Percentiles rank a stretch among this genome's conserved stretches.
These are phyloP conservation scores for Cyclotella choctawhatcheeana DNA, from an alignment of 108 stramenopile genomes.

Conservation along the genomic window DNA sequence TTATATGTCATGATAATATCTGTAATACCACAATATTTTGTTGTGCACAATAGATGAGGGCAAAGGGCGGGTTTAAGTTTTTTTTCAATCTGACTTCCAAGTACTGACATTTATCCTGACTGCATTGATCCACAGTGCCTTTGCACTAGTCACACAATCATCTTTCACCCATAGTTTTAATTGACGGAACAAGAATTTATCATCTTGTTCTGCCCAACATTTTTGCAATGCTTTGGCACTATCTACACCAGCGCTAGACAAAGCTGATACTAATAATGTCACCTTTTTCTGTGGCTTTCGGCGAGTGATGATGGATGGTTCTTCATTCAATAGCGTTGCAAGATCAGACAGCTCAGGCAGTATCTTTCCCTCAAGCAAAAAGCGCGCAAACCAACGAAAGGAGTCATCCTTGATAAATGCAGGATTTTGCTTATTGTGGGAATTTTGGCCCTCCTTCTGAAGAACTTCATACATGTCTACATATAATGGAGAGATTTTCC, in stretches of 20 bases:
- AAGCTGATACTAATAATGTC: slow-evolving; percentile 59
- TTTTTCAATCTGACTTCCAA: too few relatives aligned
- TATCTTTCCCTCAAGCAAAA: slow-evolving; percentile 84
- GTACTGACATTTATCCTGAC: slow-evolving; percentile 59
- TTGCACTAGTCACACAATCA: slow-evolving; percentile 56
- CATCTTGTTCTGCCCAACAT: slow-evolving; percentile 80
- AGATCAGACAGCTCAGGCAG: slow-evolving; percentile 62
- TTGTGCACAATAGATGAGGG: too few relatives aligned
- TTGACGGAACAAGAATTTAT: slow-evolving; percentile 75
- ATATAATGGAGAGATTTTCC: slow-evolving; percentile 81
- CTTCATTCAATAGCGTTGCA: slow-evolving; percentile 65
- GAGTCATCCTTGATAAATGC: slow-evolving; percentile 71
- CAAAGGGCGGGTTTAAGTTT: too few relatives aligned
- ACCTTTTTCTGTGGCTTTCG: slow-evolving; percentile 72
- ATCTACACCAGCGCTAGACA: slow-evolving; percentile 72
- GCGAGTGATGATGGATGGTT: slow-evolving; percentile 71
- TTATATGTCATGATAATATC: too few relatives aligned
- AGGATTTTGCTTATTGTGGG: slow-evolving; percentile 34
- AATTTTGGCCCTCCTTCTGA: slow-evolving; percentile 24
- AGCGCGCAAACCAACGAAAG: slow-evolving; percentile 87
- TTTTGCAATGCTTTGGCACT: slow-evolving; percentile 70
- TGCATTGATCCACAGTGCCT: slow-evolving; percentile 68
- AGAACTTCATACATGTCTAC: slow-evolving; percentile 64
- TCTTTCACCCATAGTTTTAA: slow-evolving; percentile 69
- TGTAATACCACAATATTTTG: too few relatives aligned